Evolutionary conservation across 352 stramenopile genomes (phyloP).

Genomic region (Phytopythium aichiense): DNA sequence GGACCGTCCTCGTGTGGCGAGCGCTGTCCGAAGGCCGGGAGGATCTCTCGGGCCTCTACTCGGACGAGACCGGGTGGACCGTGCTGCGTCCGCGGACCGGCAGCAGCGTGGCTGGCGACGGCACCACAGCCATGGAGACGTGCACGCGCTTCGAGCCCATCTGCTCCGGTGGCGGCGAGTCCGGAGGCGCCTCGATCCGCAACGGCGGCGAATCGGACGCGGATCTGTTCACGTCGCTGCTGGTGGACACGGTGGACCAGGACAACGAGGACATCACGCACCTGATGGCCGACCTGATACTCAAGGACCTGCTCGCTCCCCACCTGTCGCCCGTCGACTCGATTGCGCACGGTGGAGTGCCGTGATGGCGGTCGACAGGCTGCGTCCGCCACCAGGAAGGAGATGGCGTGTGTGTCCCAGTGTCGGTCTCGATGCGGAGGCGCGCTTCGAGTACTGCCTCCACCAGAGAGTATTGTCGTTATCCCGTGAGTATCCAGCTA

Average conservation of each 20-base stretch:
- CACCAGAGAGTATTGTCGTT: no score
- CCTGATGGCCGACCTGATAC: conserved; percentile 8
- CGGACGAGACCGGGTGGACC: conserved; percentile 48
- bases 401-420: no score
- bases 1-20: conserved; percentile 48
- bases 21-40: conserved; percentile 29
- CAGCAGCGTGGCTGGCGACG: conserved; percentile 5
- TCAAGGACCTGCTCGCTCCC: conserved; percentile 7
- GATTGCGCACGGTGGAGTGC: neutral
- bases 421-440: no score
- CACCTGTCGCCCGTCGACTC: conserved; percentile 5
- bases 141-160: conserved; percentile 8
- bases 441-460: no score
- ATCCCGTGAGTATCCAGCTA: no score
- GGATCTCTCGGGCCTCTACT: conserved; percentile 28
- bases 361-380: neutral
- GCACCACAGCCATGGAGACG: conserved; percentile 7
- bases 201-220: neutral
- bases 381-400: no score
- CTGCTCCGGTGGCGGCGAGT: neutral
- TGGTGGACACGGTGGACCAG: conserved; percentile 8
- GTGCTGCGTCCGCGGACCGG: conserved; percentile 5
- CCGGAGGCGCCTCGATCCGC: neutral
- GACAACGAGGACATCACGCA: conserved; percentile 12
- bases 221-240: conserved; percentile 8